Base-by-base conservation (phyloP, 768 basidiomycete species). In the Coprinopsis sp. region DNA sequence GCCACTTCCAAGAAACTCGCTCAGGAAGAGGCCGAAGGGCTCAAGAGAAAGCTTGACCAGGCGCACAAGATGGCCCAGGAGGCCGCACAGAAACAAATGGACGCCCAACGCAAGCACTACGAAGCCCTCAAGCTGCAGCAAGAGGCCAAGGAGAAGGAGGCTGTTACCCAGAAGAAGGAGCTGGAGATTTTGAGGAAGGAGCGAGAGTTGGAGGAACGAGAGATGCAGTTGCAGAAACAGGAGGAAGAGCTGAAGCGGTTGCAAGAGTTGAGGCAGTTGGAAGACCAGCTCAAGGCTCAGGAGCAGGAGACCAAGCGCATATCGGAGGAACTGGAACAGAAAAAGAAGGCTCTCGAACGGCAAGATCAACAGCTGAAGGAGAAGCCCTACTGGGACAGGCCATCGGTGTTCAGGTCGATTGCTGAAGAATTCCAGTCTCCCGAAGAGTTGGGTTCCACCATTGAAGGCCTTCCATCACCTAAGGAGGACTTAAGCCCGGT, bases 281-380 rank as follows among this genome's bases (percentile, higher is more conserved):
- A 47, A 27, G 55, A 53, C 21, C 55, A 60, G 33, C 53, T 51
- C 45, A 56, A 37, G 45, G 45, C 36, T 12, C 58, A 47, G 45
- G 50, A 55, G 29, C 56, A 58, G 22, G 60, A 63, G 33, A 49
- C 50, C 1, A 38, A 41, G 41, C 45, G 23, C 46, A 46, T 50
- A 37, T 50, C 38, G 31, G 52, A 46, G 14, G 36, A 47, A 5
- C 16, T 57, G 12, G 42, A 37, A 24, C 40, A 33, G 40, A 34
- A 50, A 31, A 48, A 58, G 42, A 49, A 49, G 37, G 53, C 50
- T 46, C 51, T 59, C 40, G 42, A 48, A 39, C 54, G 38, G 19
- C 46, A 46, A 31, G 58, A 51, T n/a, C 45, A 51, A 46, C 50
- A 53, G 41, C 37, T 27, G 12, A 63, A 68, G 27, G 54, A 50